Base-by-base conservation (phyloP, 805 yeast genomes). In the Myxozyma vanderwaltii region DNA sequence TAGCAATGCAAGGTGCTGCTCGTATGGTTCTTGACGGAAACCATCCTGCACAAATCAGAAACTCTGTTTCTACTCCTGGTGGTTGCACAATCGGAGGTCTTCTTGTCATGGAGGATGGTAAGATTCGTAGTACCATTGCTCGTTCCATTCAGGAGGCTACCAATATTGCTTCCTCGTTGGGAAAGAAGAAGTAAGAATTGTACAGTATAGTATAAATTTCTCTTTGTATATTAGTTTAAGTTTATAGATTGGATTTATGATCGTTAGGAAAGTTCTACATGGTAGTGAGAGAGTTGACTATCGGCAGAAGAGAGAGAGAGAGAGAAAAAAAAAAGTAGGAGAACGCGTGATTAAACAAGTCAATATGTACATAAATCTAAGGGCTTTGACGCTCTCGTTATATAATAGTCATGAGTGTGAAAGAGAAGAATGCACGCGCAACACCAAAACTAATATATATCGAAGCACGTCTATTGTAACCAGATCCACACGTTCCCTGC, bases 21-120 rank as follows among this genome's bases (percentile, higher is more conserved):
- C 85, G 84, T 74, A 88, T 94, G 97, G 91, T 86, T 0, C 81
- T 86, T 63, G 82, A 83, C 27, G 91, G 89, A 2, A 83, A 80
- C 45, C 97, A 92, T 70, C 99, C 99, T 10, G 92, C 94, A 19
- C 89, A 82, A 12, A 80, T 94, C 72, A 89, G 89, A 71, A 85
- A 88, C 71, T 86, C 85, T 68, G 94, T 94, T 7, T 91, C 97
- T 71, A 94, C 99, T 0, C 99, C 99, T 24, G 99, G 94, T 31
- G 99, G 99, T 35, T 91, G 97, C 51, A 94, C 99, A 3, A 94
- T 94, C 72, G 96, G 96, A 8, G 99, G 99, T 0, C 77, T 94
- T 59, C 81, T 92, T 74, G 89, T 85, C 64, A 84, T 94, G 86
- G 99, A 94, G 77, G 96, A 90, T 66, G 84, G 83, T 50, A 95